Evolutionary conservation across 164 flowering plant species (phyloP).

Genomic region (Sedum album): DNA sequence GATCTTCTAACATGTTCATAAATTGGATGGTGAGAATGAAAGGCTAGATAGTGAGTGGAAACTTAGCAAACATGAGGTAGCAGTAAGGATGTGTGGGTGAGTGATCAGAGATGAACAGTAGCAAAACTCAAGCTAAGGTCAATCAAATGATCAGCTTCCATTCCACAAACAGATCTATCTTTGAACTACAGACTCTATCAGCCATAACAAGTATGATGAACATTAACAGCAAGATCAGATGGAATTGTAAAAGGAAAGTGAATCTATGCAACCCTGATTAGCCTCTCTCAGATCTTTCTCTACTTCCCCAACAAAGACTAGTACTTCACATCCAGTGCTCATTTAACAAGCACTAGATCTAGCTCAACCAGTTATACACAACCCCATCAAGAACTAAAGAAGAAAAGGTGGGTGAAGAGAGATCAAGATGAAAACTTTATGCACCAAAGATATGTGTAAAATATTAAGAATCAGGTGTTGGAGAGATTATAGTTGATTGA

Average conservation of each 20-base stretch:
- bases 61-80: background rate
- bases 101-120: background rate
- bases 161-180: background rate
- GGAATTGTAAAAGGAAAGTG: background rate
- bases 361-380: background rate
- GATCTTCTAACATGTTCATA: constrained; percentile 2
- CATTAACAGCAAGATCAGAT: background rate
- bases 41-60: background rate
- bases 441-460: background rate
- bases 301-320: background rate
- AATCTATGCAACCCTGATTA: background rate
- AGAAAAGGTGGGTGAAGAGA: background rate
- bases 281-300: background rate
- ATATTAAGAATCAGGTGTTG: background rate
- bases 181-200: background rate
- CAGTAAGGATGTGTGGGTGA: background rate
- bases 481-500: background rate
- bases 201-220: background rate
- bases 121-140: background rate
- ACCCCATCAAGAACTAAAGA: background rate
- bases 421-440: constrained; percentile 6
- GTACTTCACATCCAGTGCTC: background rate
- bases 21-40: constrained; percentile 1
- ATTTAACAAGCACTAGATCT: background rate
- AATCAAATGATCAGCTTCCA: no score